Conservation (phyloP, 768 basidiomycete species). For the Lyophyllum atratum region DNA sequence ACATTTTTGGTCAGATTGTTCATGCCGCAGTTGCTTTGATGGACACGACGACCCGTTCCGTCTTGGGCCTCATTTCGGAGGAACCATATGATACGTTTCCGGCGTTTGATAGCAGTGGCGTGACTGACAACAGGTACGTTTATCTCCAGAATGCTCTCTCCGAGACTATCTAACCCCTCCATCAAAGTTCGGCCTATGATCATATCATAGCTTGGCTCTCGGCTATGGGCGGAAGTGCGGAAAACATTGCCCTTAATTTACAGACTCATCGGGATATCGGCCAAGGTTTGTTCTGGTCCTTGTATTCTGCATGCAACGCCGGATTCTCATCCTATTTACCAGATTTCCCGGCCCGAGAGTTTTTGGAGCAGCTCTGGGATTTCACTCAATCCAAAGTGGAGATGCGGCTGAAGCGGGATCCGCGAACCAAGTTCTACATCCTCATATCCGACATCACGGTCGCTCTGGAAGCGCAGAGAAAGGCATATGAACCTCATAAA, state of each 20-base stretch:
- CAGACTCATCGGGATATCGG: constrained; percentile 46
- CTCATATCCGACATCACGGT: constrained; percentile 31
- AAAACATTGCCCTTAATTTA: constrained; percentile 38
- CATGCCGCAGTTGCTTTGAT: constrained; percentile 41
- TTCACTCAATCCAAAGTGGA: constrained; percentile 37
- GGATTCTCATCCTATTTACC: background rate
- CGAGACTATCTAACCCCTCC: constrained; percentile 9
- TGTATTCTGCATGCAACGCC: background rate
- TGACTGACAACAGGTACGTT: constrained; percentile 15
- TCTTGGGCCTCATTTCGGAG: constrained; percentile 30
- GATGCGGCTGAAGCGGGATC: constrained; percentile 6
- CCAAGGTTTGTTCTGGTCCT: constrained; percentile 35
- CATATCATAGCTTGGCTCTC: constrained; percentile 42
- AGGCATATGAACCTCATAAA: constrained; percentile 32
- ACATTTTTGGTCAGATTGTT: constrained; percentile 46
- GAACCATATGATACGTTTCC: constrained; percentile 30
- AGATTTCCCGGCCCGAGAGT: constrained; percentile 51
- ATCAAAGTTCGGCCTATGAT: constrained; percentile 42
- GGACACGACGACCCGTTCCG: constrained; percentile 33
- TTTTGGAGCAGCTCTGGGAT: constrained; percentile 50
- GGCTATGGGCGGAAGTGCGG: constrained; percentile 29
- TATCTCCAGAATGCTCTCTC: background rate
- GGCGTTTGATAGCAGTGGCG: constrained; percentile 28
- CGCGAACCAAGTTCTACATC: constrained; percentile 25
- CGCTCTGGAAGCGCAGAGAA: constrained; percentile 33